Base-by-base conservation (phyloP, 2,329 filamentous ascomycete species). In the Fusarium sp. region DNA sequence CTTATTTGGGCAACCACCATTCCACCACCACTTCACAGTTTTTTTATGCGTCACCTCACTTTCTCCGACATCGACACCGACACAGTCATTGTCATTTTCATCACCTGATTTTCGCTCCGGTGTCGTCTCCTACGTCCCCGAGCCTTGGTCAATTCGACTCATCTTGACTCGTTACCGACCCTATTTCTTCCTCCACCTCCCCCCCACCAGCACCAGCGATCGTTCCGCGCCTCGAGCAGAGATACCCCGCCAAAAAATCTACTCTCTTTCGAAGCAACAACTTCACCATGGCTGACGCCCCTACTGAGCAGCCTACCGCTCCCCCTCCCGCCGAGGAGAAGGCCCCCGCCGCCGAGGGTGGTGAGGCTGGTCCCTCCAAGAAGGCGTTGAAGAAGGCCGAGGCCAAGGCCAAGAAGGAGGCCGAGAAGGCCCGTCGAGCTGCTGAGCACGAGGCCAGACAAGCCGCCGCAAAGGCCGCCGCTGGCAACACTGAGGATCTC, bases 371-470 rank as follows among this genome's bases (percentile, higher is more conserved):
- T 14, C 76, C 76, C 13, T 63, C 73, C 50, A 74, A 97, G 86
- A 95, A 92, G 84, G 94, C 91, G 18, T 85, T 93, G 74, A 97
- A 97, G 87, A 97, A 97, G 87, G 92, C 93, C 54, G 93, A 93
- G 78, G 89, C 89, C 72, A 97, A 97, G 85, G 94, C 95, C 31
- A 95, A 95, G 85, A 95, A 96, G 82, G 95, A 97, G 84, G 93
- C 93, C 14, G 88, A 91, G 81, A 97, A 97, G 84, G 93, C 93
- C 79, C 81, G 89, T 81, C 85, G 91, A 83, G 87, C 90, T 64
- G 93, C 92, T n/a, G 93, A 94, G 76, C 92, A 93, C 79, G 93
- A 93, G 80, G 93, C 93, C 70, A 90, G 90, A 50, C 89, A 90
- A 68, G 92, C 92, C 69, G 91, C 91, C 47, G 89, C 90, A 73